Base-by-base conservation (phyloP, 192 early-diverging fungal species). In the Rhizoclosmatium globosum region DNA sequence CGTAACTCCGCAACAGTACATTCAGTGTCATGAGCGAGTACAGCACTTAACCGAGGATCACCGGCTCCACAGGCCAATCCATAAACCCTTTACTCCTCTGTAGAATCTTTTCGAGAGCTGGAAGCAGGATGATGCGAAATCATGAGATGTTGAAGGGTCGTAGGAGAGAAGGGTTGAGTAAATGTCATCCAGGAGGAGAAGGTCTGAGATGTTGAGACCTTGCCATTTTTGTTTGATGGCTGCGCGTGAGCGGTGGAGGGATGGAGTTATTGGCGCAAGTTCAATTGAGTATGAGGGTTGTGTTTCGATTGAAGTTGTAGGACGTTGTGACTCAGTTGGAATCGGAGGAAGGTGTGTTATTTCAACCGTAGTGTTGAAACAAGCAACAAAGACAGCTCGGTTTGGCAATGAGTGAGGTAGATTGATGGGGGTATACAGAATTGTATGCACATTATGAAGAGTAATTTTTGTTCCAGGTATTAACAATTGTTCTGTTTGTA, bases 311-410 rank as follows among this genome's bases (percentile, higher is more conserved):
- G 31, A 31, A 23, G 11, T 64, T 11, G 0, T 41, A 23, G 17
- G 62, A 9, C 62, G 1, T 31, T 9, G 23, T 9, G 62, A 31
- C 13, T 13, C 17, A 23, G 31, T 13, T 0, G 62, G 62, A 31
- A 1, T 13, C 19, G 53, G 53, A 2, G 71, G 42, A 9, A 72
- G 9, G 2, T 72, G 9, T 3, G 19, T 11, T 19, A 74, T 64
- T 59, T 74, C 72, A 41, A 74, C 21, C n/a, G 23, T 74, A 4
- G 72, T 74, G 42, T 46, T 23, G 19, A 64, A 43, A n/a, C 72
- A 74, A 38, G 72, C 72, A 4, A 74, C 60, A 11, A 74, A 23
- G 44, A 74, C 44, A 39, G 72, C 72, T 7, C 72, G 58, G n/a
- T 74, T 74, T 9, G 66, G 44, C 6, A 15, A 11, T n/a, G 59